Percentiles rank a stretch among this genome's conserved stretches.
These are phyloP conservation scores for Cercophora samala DNA, from an alignment of 495 filamentous ascomycete genomes.

Conservation along the genomic window DNA sequence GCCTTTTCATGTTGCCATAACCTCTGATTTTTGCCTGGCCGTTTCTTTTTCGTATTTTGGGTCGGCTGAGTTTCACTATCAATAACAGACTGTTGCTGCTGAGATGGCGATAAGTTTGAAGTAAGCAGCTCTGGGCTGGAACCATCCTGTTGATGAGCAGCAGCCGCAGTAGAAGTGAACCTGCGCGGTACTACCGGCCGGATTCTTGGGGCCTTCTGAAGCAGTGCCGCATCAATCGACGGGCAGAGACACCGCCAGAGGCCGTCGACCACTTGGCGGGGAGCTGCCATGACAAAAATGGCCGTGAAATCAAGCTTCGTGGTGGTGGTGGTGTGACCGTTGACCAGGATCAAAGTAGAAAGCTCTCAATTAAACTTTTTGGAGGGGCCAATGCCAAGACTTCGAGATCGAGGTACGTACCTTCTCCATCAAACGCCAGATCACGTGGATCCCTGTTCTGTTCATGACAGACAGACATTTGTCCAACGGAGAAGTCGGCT, in stretches of 20 bases:
- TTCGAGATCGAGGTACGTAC: neutral
- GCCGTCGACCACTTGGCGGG: slow-evolving; percentile 54
- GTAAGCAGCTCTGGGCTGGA: neutral
- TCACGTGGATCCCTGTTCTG: neutral
- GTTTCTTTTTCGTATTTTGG: neutral
- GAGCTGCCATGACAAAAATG: slow-evolving; percentile 29
- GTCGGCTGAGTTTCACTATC: neutral
- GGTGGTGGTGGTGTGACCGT: neutral
- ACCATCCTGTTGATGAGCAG: neutral
- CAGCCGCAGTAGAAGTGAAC: neutral
- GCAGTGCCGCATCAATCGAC: slow-evolving; percentile 43
- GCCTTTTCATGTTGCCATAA: neutral
- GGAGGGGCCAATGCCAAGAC: neutral
- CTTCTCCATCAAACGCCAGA: neutral
- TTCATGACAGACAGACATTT: neutral
- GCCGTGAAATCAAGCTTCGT: neutral
- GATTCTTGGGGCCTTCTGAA: slow-evolving; percentile 25
- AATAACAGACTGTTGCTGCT: neutral
- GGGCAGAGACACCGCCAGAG: slow-evolving; percentile 68
- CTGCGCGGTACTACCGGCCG: neutral
- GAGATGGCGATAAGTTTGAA: neutral
- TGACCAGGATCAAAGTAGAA: neutral
- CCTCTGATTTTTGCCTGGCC: neutral
- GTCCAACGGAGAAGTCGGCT: neutral
- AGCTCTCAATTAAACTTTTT: neutral